Percentiles rank a stretch among this genome's conserved stretches.
Evolutionary conservation across 768 basidiomycete species (phyloP).

Genomic region (Mycena vitilis): DNA sequence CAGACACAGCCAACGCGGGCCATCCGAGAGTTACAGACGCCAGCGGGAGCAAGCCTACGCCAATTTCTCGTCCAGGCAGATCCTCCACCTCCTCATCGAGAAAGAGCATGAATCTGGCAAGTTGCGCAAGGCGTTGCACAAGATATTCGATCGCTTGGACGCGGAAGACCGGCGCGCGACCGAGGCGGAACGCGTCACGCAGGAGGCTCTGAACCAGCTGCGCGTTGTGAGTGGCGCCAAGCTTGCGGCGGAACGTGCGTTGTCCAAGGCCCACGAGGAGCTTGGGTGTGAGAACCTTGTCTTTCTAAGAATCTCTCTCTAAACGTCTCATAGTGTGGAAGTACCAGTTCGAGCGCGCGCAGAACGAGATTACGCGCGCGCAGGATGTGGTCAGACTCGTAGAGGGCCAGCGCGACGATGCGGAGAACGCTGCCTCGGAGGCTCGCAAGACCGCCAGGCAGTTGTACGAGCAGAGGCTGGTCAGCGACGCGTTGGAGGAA

Average conservation of each 20-base stretch:
- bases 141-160: constrained; percentile 52
- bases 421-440: constrained; percentile 52
- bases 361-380: constrained; percentile 53
- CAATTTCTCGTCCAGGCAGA: constrained; percentile 41
- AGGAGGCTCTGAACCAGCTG: constrained; percentile 35
- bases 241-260: constrained; percentile 40
- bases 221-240: constrained; percentile 40
- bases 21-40: constrained; percentile 46
- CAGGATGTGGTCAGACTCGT: constrained; percentile 53
- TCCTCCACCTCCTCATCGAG: constrained; percentile 49
- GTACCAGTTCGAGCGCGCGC: constrained; percentile 56
- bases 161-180: constrained; percentile 40
- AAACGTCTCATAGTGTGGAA: constrained; percentile 45
- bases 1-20: constrained; percentile 41
- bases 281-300: constrained; percentile 35
- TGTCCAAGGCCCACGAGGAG: constrained; percentile 46
- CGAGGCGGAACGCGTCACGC: constrained; percentile 28
- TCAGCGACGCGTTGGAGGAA: constrained; percentile 55
- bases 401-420: constrained; percentile 54
- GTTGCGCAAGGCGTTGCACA: constrained; percentile 50
- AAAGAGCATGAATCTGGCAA: constrained; percentile 56
- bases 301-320: too few species aligned
- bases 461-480: constrained; percentile 51
- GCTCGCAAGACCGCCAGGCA: constrained; percentile 53
- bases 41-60: constrained; percentile 50